These are phyloP conservation scores for Phialocephala sp. DNA, from an alignment of 2,329 filamentous ascomycete genomes.

Conservation along the genomic window DNA sequence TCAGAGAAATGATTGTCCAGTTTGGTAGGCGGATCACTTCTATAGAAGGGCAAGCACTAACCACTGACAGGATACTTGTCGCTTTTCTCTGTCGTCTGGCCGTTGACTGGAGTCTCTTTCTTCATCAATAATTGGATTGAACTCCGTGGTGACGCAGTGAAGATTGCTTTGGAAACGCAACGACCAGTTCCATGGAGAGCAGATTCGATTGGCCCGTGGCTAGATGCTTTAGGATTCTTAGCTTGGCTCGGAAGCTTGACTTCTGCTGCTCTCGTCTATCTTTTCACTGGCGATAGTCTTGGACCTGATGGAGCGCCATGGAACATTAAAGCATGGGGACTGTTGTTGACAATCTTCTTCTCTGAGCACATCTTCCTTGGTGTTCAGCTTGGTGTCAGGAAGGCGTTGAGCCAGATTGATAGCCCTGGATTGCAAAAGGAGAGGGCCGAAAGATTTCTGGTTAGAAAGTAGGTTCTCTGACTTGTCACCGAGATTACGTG, in stretches of 20 bases:
- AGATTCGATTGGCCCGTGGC: conserved; percentile 93
- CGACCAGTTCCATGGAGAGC: conserved; percentile 88
- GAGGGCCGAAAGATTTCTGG: conserved; percentile 77
- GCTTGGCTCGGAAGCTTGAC: conserved; percentile 92
- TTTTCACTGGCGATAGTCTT: conserved; percentile 76
- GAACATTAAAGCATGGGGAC: conserved; percentile 77
- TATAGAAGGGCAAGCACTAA: conserved; percentile 28
- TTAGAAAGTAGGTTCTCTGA: conserved; percentile 72
- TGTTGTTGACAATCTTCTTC: conserved; percentile 82
- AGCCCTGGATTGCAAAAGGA: conserved; percentile 87
- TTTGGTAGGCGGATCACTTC: conserved; percentile 55
- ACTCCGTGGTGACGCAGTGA: conserved; percentile 89
- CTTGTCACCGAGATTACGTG: not conserved
- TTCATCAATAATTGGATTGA: conserved; percentile 97
- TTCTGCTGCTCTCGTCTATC: conserved; percentile 84
- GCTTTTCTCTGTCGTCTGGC: conserved; percentile 93
- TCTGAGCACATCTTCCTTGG: conserved; percentile 90
- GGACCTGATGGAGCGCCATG: conserved; percentile 70
- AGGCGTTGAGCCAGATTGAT: conserved; percentile 79
- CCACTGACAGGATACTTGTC: conserved; percentile 75
- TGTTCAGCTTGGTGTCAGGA: conserved; percentile 73
- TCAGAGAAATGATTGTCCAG: conserved; percentile 92
- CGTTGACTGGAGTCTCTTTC: conserved; percentile 87
- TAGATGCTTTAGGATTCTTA: conserved; percentile 85
- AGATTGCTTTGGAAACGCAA: conserved; percentile 88